phyloP scores from a whole-genome alignment of 371 early-diverging fungal genomes.

The Synchytrium microbalum region DNA sequence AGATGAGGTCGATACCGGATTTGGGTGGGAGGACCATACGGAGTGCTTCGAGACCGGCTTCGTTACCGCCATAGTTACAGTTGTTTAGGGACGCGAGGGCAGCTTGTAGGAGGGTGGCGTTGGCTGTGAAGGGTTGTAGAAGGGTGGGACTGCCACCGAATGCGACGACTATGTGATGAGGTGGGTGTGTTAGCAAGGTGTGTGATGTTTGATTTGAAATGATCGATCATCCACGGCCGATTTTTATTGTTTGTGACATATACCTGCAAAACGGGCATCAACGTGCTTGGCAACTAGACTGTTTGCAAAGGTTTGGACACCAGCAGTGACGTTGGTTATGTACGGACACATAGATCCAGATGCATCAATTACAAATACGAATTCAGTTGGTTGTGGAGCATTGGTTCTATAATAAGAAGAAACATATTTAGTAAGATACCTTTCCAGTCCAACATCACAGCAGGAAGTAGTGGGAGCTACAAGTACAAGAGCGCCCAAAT shows the following conservation, averaged over 20 bases:
- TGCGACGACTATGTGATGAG: too few species aligned
- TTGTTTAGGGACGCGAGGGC: not conserved
- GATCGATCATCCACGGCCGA: too few species aligned
- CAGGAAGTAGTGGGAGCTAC: too few species aligned
- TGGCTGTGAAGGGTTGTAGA: slow-evolving; percentile 18
- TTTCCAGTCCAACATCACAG: too few species aligned
- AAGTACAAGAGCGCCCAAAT: too few species aligned
- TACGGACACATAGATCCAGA: slow-evolving; percentile 24
- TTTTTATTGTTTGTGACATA: too few species aligned
- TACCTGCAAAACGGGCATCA: slow-evolving; percentile 26
- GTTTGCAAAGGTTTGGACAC: slow-evolving; percentile 17
- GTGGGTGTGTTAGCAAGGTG: too few species aligned
- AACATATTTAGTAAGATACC: too few species aligned
- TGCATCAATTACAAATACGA: slow-evolving; percentile 28
- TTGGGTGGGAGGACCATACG: slow-evolving; percentile 24
- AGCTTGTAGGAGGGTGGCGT: not conserved
- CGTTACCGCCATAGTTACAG: not conserved
- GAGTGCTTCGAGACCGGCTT: slow-evolving; percentile 11
- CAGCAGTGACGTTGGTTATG: slow-evolving; percentile 13
- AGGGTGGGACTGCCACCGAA: slow-evolving; percentile 27
- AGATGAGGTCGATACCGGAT: slow-evolving; percentile 18
- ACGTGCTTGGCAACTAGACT: slow-evolving; percentile 12
- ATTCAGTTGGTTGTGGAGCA: slow-evolving; percentile 19
- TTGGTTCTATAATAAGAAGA: slow-evolving; percentile 11
- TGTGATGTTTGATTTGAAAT: too few species aligned